Evolutionary conservation across 2,329 filamentous ascomycete genomes (phyloP).

Genomic region (Trichophyton schoenleinii): DNA sequence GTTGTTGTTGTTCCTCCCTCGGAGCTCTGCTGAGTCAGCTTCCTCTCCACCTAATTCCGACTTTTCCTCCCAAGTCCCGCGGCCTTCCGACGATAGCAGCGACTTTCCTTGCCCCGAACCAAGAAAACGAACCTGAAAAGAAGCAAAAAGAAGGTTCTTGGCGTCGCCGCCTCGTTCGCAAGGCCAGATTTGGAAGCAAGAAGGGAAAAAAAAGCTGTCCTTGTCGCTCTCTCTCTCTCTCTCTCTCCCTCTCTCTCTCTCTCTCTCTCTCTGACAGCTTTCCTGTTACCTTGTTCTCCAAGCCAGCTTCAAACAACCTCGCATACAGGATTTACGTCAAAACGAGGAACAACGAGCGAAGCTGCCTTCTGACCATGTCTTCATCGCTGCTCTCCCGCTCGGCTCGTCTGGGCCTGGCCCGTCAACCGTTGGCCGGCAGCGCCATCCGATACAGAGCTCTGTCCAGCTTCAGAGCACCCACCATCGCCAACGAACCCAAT

Average conservation of each 20-base stretch:
- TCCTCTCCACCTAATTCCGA: no score
- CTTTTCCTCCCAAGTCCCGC: neutral
- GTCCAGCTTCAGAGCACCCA: slow-evolving; percentile 9
- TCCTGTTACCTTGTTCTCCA: no score
- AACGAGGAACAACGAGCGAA: no score
- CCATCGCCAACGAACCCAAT: slow-evolving; percentile 9
- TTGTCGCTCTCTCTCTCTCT: no score
- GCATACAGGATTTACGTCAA: no score
- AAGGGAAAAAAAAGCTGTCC: no score
- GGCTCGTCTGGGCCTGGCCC: neutral
- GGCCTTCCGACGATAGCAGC: slow-evolving; percentile 5
- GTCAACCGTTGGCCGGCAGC: neutral
- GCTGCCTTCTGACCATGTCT: neutral
- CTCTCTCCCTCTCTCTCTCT: no score
- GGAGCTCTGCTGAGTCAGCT: neutral
- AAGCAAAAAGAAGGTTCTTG: neutral
- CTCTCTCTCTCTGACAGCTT: no score
- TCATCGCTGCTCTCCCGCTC: neutral
- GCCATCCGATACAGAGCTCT: neutral
- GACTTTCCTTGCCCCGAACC: neutral
- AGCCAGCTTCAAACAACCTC: no score
- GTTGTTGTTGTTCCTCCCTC: neutral
- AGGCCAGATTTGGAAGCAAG: no score
- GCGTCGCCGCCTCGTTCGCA: no score
- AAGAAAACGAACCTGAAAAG: neutral